phyloP scores from a whole-genome alignment of 805 yeast genomes.

The Candida quercuum region DNA sequence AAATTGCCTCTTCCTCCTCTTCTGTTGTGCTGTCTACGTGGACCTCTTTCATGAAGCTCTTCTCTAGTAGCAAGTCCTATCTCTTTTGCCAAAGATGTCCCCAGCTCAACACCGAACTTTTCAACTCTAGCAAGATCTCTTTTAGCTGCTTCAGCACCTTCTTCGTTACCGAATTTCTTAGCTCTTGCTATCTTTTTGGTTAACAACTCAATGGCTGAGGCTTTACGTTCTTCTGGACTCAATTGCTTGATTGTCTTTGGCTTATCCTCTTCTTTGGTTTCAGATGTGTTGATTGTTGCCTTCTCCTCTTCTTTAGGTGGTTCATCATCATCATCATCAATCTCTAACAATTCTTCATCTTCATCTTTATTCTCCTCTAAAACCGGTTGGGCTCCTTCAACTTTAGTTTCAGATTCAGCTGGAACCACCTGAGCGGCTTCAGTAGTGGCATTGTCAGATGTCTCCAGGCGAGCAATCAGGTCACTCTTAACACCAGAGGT shows the following conservation, averaged over 20 bases:
- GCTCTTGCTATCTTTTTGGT: constrained; percentile 66
- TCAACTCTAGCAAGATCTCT: constrained; percentile 65
- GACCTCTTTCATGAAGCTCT: constrained; percentile 4
- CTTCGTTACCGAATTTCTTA: constrained; percentile 69
- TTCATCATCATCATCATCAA: not conserved
- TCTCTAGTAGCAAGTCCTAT: constrained; percentile 41
- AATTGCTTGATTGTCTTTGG: constrained; percentile 30
- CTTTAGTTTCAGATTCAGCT: constrained; percentile 1
- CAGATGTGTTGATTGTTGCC: not conserved
- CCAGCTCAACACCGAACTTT: constrained; percentile 76
- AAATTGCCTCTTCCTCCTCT: constrained; percentile 5
- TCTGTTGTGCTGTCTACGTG: constrained; percentile 6
- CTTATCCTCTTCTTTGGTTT: constrained; percentile 14
- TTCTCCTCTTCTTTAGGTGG: constrained; percentile 2
- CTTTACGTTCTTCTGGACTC: constrained; percentile 67
- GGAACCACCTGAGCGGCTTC: too few species aligned
- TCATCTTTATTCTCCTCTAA: constrained; percentile 5
- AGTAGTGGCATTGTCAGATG: constrained; percentile 36
- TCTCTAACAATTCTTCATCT: constrained; percentile 6
- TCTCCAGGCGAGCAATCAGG: constrained; percentile 57
- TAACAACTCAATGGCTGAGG: constrained; percentile 61
- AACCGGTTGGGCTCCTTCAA: constrained; percentile 5
- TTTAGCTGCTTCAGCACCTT: constrained; percentile 44
- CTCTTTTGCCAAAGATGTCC: constrained; percentile 62
- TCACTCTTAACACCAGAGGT: constrained; percentile 80